A percentile compares a stretch with the other conserved stretches of the same genome.
phyloP scores from a whole-genome alignment of 2,329 filamentous ascomycete genomes.

The Coleophoma crateriformis region DNA sequence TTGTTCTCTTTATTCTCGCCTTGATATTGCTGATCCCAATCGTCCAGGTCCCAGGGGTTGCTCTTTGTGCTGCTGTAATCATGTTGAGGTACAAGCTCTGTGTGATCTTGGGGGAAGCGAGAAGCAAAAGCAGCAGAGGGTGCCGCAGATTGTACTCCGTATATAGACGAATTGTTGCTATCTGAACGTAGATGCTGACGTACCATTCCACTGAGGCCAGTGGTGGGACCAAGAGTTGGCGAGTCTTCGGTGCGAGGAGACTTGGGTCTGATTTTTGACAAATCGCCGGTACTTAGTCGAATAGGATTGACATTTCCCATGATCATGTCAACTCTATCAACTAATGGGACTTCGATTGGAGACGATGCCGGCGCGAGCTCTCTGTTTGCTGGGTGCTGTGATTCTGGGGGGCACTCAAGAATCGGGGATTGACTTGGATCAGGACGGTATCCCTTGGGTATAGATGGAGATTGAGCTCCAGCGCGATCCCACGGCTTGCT shows the following conservation, averaged over 20 bases:
- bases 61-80: constrained; percentile 28
- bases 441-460: constrained; percentile 18
- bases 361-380: constrained; percentile 2
- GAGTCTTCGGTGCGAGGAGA: constrained; percentile 48
- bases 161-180: constrained; percentile 78
- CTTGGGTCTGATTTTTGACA: not conserved
- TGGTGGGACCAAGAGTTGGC: constrained; percentile 68
- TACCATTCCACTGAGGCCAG: constrained; percentile 74
- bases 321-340: not conserved
- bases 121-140: constrained; percentile 36
- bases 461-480: constrained; percentile 12
- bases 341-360: not conserved
- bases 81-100: constrained; percentile 20
- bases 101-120: constrained; percentile 30
- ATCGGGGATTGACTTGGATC: constrained; percentile 11
- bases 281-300: not conserved
- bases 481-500: constrained; percentile 1
- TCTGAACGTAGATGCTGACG: constrained; percentile 77
- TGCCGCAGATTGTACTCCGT: constrained; percentile 36
- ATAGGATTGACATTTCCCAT: not conserved
- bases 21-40: constrained; percentile 20
- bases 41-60: constrained; percentile 39
- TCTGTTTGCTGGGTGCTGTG: constrained; percentile 21
- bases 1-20: constrained; percentile 7
- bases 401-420: constrained; percentile 21